Percentiles rank a stretch among this genome's conserved stretches.
Evolutionary conservation across 805 yeast genomes (phyloP).

Genomic region (Saccharomycopsis selenospora): DNA sequence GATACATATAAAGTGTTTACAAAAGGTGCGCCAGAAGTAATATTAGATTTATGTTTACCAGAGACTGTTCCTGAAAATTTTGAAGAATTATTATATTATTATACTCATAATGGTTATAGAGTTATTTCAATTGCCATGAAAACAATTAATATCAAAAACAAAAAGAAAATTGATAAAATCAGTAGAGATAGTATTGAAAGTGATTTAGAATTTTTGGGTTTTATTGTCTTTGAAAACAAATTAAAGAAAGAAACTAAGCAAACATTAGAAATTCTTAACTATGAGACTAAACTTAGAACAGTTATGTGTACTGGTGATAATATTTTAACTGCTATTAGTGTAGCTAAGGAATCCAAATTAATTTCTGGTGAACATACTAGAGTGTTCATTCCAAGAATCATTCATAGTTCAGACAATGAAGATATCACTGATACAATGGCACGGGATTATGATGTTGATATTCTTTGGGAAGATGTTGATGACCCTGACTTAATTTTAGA

Average conservation of each 20-base stretch:
- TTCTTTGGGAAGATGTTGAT: constrained; percentile 65
- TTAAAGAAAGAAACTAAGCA: constrained; percentile 60
- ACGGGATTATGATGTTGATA: constrained; percentile 20
- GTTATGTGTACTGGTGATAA: constrained; percentile 99
- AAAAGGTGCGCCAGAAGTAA: constrained; percentile 97
- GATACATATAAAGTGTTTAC: constrained; percentile 49
- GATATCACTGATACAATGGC: constrained; percentile 31
- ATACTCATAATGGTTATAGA: constrained; percentile 90
- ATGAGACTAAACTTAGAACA: constrained; percentile 66
- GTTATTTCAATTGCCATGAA: constrained; percentile 92
- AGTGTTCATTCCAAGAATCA: constrained; percentile 52
- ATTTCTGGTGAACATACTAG: constrained; percentile 34
- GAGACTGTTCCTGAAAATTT: constrained; percentile 68
- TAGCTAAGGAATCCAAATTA: constrained; percentile 76
- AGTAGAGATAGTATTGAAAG: constrained; percentile 63
- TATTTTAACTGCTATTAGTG: constrained; percentile 88
- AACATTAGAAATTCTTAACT: constrained; percentile 49
- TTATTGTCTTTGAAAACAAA: constrained; percentile 88
- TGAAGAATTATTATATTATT: constrained; percentile 65
- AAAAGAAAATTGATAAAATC: constrained; percentile 32
- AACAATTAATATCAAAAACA: constrained; percentile 40
- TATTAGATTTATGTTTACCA: constrained; percentile 66
- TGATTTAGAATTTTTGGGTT: constrained; percentile 71
- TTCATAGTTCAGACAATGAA: constrained; percentile 29
- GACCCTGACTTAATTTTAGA: constrained; percentile 53